phyloP scores from a whole-genome alignment of 768 basidiomycete species.

The Suillus fuscotomentosus region DNA sequence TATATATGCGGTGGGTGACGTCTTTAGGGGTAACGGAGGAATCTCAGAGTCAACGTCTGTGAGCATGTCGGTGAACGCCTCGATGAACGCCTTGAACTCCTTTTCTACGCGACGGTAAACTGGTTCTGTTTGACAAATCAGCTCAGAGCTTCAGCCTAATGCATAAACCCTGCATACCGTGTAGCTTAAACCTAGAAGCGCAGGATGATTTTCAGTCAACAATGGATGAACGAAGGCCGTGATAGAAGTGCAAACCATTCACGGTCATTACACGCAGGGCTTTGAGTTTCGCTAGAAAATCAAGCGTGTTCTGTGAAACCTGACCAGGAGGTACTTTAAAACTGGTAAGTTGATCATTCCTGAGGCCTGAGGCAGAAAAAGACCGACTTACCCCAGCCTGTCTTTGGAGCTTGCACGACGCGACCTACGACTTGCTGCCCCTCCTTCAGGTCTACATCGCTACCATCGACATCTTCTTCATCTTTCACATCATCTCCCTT shows the following conservation, averaged over 20 bases:
- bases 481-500: constrained; percentile 3
- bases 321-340: constrained; percentile 74
- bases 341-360: background rate
- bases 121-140: constrained; percentile 18
- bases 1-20: constrained; percentile 54
- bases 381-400: constrained; percentile 63
- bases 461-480: constrained; percentile 27
- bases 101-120: constrained; percentile 60
- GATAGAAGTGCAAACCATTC: constrained; percentile 54
- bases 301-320: constrained; percentile 81
- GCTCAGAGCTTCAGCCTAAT: background rate
- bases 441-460: constrained; percentile 50
- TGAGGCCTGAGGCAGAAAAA: background rate
- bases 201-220: background rate
- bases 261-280: constrained; percentile 79
- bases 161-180: constrained; percentile 43
- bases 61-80: constrained; percentile 64
- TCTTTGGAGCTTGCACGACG: constrained; percentile 79
- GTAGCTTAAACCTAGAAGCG: constrained; percentile 73
- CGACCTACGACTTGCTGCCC: constrained; percentile 72
- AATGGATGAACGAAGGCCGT: background rate
- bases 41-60: constrained; percentile 76
- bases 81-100: constrained; percentile 87
- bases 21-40: constrained; percentile 91
- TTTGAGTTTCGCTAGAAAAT: constrained; percentile 70